Evolutionary conservation across 2,329 filamentous ascomycete species (phyloP).

Genomic region (Fusarium camptoceras): DNA sequence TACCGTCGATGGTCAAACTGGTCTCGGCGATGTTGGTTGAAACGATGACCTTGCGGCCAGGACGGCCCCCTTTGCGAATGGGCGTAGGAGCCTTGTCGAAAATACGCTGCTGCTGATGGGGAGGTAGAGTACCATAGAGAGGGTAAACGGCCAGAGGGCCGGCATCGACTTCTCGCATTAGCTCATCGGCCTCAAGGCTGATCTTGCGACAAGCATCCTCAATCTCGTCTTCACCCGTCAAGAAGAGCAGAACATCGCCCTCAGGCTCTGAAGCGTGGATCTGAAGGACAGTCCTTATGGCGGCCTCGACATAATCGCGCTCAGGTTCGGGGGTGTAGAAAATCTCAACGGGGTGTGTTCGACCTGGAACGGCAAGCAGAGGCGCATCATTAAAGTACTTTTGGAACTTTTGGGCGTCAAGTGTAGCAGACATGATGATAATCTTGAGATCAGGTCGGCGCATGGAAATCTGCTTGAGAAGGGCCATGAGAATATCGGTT

Average conservation of each 20-base stretch:
- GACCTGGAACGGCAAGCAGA: constrained; percentile 90
- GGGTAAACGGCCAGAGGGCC: constrained; percentile 92
- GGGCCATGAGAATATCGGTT: constrained; percentile 96
- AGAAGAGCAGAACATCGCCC: constrained; percentile 92
- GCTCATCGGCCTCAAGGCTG: constrained; percentile 87
- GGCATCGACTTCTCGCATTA: constrained; percentile 89
- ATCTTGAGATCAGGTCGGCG: constrained; percentile 93
- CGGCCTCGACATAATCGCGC: constrained; percentile 95
- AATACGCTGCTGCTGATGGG: constrained; percentile 92
- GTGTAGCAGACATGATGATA: constrained; percentile 98
- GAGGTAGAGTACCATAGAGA: constrained; percentile 92
- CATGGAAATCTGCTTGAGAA: constrained; percentile 88
- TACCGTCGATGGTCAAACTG: constrained; percentile 96
- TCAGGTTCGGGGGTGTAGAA: constrained; percentile 98
- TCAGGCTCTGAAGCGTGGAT: constrained; percentile 94
- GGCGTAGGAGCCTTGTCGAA: constrained; percentile 89
- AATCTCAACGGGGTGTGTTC: constrained; percentile 96
- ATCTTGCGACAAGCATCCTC: constrained; percentile 97
- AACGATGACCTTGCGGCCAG: constrained; percentile 93
- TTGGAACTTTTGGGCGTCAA: constrained; percentile 98
- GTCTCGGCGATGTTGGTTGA: constrained; percentile 99
- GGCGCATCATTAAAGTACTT: constrained; percentile 96
- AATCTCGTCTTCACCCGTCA: constrained; percentile 98
- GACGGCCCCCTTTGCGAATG: constrained; percentile 78
- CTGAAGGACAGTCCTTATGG: constrained; percentile 92